Evolutionary conservation across 2,329 filamentous ascomycete genomes (phyloP).

Genomic region (Coniochaeta sp.): DNA sequence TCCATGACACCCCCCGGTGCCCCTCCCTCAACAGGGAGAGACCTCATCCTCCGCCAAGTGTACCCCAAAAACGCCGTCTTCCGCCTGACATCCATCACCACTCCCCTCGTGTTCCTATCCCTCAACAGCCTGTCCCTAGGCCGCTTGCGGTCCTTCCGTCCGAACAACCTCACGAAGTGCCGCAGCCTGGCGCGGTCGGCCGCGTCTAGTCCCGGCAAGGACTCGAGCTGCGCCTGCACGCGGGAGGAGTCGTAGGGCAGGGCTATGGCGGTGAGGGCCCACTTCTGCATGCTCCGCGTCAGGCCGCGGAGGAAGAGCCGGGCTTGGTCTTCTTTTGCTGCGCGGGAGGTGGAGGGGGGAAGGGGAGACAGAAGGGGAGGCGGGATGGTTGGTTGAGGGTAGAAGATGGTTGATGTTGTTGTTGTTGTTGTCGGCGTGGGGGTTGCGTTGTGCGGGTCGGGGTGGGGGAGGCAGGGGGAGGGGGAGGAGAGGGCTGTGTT

Average conservation of each 20-base stretch:
- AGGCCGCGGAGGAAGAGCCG: conserved; percentile 27
- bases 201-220: conserved; percentile 22
- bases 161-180: conserved; percentile 43
- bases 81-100: conserved; percentile 75
- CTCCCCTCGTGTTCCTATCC: conserved; percentile 58
- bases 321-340: neutral
- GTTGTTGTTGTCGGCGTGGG: too few relatives aligned
- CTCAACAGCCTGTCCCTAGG: conserved; percentile 80
- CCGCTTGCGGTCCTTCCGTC: conserved; percentile 64
- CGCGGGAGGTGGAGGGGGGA: neutral
- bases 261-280: conserved; percentile 37
- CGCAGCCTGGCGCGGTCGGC: conserved; percentile 37
- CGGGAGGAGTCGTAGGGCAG: conserved; percentile 40
- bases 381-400: too few relatives aligned
- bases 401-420: neutral
- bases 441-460: too few relatives aligned
- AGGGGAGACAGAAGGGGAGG: neutral
- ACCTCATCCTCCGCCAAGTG: conserved; percentile 59
- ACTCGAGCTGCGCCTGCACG: conserved; percentile 41
- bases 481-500: neutral
- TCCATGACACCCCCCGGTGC: neutral
- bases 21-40: neutral
- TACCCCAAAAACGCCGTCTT: conserved; percentile 83
- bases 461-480: neutral
- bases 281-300: conserved; percentile 30